Evolutionary conservation across 2,329 filamentous ascomycete species (phyloP).

Genomic region (Curvularia spicifera): DNA sequence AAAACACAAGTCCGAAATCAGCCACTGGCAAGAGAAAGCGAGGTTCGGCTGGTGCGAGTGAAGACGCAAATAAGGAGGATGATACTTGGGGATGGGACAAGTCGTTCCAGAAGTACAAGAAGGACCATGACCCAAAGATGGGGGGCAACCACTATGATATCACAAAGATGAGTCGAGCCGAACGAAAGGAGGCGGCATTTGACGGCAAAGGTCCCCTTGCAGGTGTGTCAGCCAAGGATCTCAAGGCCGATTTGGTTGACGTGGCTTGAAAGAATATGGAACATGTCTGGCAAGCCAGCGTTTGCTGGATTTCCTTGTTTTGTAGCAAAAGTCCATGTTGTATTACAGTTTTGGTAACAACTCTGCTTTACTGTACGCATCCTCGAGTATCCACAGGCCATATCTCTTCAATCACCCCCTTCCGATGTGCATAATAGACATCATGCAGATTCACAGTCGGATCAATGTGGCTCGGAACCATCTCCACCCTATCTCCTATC

Average conservation of each 20-base stretch:
- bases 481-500: constrained; percentile 58
- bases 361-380: constrained; percentile 54
- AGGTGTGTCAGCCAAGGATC: constrained; percentile 10
- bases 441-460: constrained; percentile 62
- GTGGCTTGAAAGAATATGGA: not conserved
- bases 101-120: constrained; percentile 19
- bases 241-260: constrained; percentile 18
- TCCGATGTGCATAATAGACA: constrained; percentile 58
- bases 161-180: constrained; percentile 25
- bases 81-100: constrained; percentile 26
- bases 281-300: not conserved
- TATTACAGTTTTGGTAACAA: not conserved
- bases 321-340: not conserved
- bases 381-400: constrained; percentile 60
- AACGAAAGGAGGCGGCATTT: constrained; percentile 18
- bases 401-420: constrained; percentile 58
- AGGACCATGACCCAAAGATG: not conserved
- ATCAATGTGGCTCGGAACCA: constrained; percentile 63
- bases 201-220: constrained; percentile 24
- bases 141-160: constrained; percentile 29
- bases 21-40: constrained; percentile 9
- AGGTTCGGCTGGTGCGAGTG: not conserved
- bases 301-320: not conserved
- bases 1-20: not conserved
- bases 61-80: constrained; percentile 1